phyloP scores from a whole-genome alignment of 2,329 filamentous ascomycete species.

The Aspergillus nomiae region DNA sequence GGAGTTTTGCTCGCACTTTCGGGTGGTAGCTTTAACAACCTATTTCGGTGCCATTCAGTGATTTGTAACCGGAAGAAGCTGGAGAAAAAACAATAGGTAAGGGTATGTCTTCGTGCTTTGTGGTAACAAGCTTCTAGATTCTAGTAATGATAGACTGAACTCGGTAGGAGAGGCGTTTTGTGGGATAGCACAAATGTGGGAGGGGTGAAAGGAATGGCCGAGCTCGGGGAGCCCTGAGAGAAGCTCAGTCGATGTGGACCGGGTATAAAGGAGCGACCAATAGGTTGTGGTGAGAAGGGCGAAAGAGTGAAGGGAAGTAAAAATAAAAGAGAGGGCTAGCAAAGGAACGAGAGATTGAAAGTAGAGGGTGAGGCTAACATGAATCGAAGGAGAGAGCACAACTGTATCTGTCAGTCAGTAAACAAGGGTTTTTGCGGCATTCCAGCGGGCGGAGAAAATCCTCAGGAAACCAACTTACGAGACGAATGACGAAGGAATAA shows the following conservation, averaged over 20 bases:
- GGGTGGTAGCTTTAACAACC: not conserved
- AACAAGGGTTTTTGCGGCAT: conserved; percentile 8
- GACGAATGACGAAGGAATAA: not conserved
- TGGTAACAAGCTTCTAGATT: not conserved
- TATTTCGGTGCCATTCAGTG: conserved; percentile 3
- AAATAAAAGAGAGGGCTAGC: conserved; percentile 8
- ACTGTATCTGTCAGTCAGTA: conserved; percentile 2
- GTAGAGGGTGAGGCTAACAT: conserved; percentile 8
- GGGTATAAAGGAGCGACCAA: not conserved
- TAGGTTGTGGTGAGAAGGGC: conserved; percentile 6
- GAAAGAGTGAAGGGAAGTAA: conserved; percentile 13
- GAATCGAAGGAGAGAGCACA: conserved; percentile 10
- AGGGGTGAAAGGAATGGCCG: conserved; percentile 14
- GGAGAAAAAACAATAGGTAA: conserved; percentile 10
- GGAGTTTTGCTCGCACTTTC: not conserved
- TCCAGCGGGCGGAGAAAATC: conserved; percentile 13
- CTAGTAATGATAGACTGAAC: conserved; percentile 1
- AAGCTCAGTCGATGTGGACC: not conserved
- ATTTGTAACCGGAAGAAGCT: not conserved
- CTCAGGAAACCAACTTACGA: not conserved
- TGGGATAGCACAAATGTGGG: conserved; percentile 14
- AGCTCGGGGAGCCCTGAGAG: not conserved
- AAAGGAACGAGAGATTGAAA: conserved; percentile 1
- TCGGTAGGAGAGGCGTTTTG: conserved; percentile 7
- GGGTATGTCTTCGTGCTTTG: not conserved